phyloP scores from a whole-genome alignment of 495 filamentous ascomycete species.

The Aspergillus bertholletiae region DNA sequence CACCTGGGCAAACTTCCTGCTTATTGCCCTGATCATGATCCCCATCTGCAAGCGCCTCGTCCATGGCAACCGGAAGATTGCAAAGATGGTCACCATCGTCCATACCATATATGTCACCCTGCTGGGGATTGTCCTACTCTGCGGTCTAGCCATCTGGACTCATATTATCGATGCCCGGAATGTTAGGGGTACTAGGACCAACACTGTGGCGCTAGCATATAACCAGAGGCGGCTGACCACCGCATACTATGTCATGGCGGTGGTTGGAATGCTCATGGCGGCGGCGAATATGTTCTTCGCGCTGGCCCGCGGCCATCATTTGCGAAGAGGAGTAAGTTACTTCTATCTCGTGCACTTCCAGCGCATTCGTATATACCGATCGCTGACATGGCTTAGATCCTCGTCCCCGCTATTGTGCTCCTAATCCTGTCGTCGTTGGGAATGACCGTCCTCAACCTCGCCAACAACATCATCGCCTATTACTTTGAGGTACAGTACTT shows the following conservation, averaged over 20 bases:
- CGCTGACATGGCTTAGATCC: background rate
- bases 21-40: slow-evolving; percentile 13
- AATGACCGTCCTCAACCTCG: background rate
- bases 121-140: slow-evolving; percentile 9
- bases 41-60: slow-evolving; percentile 15
- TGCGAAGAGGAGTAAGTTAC: slow-evolving; percentile 14
- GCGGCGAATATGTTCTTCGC: slow-evolving; percentile 8
- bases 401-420: background rate
- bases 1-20: background rate
- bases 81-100: slow-evolving; percentile 4
- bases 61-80: slow-evolving; percentile 1
- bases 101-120: slow-evolving; percentile 6
- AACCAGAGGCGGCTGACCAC: background rate
- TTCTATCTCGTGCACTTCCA: background rate
- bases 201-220: background rate
- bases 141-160: slow-evolving; percentile 4
- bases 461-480: background rate
- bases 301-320: background rate
- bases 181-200: background rate
- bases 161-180: background rate
- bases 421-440: slow-evolving; percentile 2
- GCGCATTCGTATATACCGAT: background rate
- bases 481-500: background rate
- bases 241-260: slow-evolving; percentile 9
- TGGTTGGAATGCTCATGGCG: slow-evolving; percentile 12